These are phyloP conservation scores for Acacia confusa DNA, from an alignment of 306 rosid species.

Conservation along the genomic window DNA sequence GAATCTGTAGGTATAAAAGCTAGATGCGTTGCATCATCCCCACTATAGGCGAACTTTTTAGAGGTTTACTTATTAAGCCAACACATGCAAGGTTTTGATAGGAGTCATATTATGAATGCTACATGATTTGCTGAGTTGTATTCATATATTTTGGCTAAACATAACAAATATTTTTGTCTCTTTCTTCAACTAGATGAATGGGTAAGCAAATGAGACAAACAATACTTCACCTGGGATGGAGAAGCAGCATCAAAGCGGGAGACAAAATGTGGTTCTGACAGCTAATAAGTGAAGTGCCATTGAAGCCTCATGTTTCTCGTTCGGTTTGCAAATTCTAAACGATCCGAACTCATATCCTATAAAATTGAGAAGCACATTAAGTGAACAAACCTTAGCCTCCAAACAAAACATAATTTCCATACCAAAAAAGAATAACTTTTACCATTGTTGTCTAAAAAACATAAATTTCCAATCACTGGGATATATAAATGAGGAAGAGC, in stretches of 20 bases:
- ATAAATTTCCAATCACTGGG: slow-evolving; percentile 64
- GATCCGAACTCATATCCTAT: slow-evolving; percentile 74
- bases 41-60: slow-evolving; percentile 38
- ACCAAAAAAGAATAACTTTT: slow-evolving; percentile 10
- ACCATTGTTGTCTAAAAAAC: slow-evolving; percentile 76
- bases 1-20: slow-evolving; percentile 41
- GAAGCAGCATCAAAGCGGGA: slow-evolving; percentile 72
- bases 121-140: no score
- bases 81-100: neutral
- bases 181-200: no score
- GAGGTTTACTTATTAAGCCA: slow-evolving; percentile 40
- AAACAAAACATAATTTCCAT: neutral
- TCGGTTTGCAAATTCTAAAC: slow-evolving; percentile 53
- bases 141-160: no score
- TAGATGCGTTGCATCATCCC: slow-evolving; percentile 37
- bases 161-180: no score
- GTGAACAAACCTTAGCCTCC: neutral
- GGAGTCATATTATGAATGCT: no score
- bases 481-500: slow-evolving; percentile 91
- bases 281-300: slow-evolving; percentile 75
- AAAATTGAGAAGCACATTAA: slow-evolving; percentile 22
- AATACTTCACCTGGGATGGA: slow-evolving; percentile 64
- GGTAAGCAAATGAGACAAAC: neutral
- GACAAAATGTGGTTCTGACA: slow-evolving; percentile 51
- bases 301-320: slow-evolving; percentile 74